These are phyloP conservation scores for Kwoniella shivajii DNA, from an alignment of 1,284 basidiomycete species.

Conservation along the genomic window DNA sequence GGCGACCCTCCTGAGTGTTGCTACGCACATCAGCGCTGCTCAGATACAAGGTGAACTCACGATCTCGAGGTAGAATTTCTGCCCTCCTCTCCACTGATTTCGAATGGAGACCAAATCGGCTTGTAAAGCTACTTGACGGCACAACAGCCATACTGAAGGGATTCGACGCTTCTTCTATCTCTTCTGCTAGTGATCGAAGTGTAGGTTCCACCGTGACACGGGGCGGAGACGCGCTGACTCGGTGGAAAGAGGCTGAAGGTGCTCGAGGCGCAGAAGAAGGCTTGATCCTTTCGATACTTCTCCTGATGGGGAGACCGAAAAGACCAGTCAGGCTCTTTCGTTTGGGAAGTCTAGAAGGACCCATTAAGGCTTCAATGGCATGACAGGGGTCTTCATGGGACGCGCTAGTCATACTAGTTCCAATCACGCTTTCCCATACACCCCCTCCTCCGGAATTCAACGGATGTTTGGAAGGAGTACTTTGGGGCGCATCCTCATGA, in stretches of 20 bases:
- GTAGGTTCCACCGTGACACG: constrained; percentile 7
- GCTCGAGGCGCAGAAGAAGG: constrained; percentile 10
- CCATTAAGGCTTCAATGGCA: constrained; percentile 23
- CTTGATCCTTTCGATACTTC: constrained; percentile 25
- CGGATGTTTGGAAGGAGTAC: constrained; percentile 2
- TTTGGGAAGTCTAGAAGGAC: constrained; percentile 34
- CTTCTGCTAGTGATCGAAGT: constrained; percentile 26
- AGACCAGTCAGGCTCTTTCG: constrained; percentile 45
- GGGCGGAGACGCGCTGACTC: constrained; percentile 10
- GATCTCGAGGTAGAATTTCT: constrained; percentile 5
- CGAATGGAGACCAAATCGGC: constrained; percentile 18
- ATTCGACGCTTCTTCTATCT: constrained; percentile 25
- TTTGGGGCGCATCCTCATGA: not conserved
- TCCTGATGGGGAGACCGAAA: constrained; percentile 37
- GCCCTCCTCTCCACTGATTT: not conserved
- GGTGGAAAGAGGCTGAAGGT: not conserved
- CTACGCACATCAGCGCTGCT: constrained; percentile 17
- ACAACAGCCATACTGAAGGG: not conserved
- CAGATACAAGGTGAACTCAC: constrained; percentile 10
- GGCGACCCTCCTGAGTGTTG: constrained; percentile 29
- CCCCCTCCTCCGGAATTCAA: constrained; percentile 12
- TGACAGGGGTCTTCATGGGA: constrained; percentile 10
- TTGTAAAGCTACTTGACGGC: constrained; percentile 12
- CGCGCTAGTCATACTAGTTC: constrained; percentile 10
- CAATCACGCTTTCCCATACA: constrained; percentile 25